Evolutionary conservation across 2,329 filamentous ascomycete species (phyloP).

Genomic region (Apiospora rasikravindrae): DNA sequence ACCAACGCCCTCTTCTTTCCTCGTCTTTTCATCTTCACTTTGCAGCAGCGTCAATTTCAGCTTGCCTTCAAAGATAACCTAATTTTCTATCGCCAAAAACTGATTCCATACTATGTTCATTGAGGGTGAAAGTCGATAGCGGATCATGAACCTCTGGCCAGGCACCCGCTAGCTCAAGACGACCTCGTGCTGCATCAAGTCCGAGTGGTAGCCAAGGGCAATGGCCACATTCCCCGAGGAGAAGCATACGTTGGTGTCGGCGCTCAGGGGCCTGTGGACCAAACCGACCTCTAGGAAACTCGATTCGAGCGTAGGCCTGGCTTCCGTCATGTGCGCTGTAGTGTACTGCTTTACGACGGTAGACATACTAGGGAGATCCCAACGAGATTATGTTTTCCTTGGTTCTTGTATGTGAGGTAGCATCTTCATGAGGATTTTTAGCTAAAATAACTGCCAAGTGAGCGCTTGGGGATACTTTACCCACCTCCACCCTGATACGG

Average conservation of each 20-base stretch:
- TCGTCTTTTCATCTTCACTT: background rate
- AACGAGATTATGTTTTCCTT: background rate
- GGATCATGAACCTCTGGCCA: background rate
- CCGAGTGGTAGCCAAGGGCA: background rate
- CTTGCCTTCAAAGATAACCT: background rate
- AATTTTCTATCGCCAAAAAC: background rate
- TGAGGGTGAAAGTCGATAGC: background rate
- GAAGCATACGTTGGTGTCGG: background rate
- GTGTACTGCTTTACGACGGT: background rate
- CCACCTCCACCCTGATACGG: background rate
- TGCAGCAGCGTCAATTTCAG: background rate
- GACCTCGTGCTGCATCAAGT: background rate
- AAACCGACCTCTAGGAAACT: background rate
- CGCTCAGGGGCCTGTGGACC: background rate
- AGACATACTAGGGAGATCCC: background rate
- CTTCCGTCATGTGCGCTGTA: too few relatives aligned
- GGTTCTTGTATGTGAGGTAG: too few relatives aligned
- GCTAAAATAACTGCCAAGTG: too few relatives aligned
- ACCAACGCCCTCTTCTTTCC: background rate
- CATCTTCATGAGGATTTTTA: background rate
- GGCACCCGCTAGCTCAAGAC: too few relatives aligned
- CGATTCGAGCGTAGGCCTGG: too few relatives aligned
- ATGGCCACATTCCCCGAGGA: background rate
- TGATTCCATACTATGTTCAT: background rate
- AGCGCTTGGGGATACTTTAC: background rate